phyloP scores from a whole-genome alignment of 2,329 filamentous ascomycete species.

The Metarhizium brunneum region DNA sequence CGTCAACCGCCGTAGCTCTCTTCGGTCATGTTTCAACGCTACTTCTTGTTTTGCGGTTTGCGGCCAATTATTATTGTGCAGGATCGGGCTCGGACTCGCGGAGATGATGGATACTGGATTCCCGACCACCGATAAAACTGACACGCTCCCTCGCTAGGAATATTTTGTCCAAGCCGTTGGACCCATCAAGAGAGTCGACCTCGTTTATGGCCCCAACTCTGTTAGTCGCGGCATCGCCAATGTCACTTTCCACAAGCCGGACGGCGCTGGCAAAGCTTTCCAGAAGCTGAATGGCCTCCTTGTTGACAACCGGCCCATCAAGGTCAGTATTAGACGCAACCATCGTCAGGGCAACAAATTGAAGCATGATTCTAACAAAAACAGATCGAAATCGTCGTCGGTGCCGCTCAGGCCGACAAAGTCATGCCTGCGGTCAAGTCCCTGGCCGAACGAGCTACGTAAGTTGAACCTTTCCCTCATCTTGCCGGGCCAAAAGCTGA shows the following conservation, averaged over 20 bases:
- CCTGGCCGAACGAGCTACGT: conserved; percentile 73
- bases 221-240: conserved; percentile 87
- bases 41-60: not conserved
- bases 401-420: conserved; percentile 61
- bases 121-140: conserved; percentile 49
- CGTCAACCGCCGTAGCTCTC: not conserved
- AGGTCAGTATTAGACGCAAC: conserved; percentile 41
- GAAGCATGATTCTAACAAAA: not conserved
- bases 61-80: conserved; percentile 10
- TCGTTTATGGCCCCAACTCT: conserved; percentile 89
- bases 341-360: no score
- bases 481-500: not conserved
- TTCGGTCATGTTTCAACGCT: not conserved
- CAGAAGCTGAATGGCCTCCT: conserved; percentile 78
- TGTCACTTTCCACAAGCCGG: conserved; percentile 72
- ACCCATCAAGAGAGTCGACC: conserved; percentile 79
- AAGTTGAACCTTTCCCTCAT: conserved; percentile 23
- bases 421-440: conserved; percentile 57
- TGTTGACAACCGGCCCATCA: conserved; percentile 84
- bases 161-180: conserved; percentile 87
- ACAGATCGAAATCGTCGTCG: conserved; percentile 84
- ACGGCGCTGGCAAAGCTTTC: conserved; percentile 77
- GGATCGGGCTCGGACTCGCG: conserved; percentile 17
- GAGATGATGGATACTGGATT: conserved; percentile 4
- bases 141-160: conserved; percentile 70